phyloP scores from a whole-genome alignment of 2,329 filamentous ascomycete species.

The Furcasterigmium furcatum region DNA sequence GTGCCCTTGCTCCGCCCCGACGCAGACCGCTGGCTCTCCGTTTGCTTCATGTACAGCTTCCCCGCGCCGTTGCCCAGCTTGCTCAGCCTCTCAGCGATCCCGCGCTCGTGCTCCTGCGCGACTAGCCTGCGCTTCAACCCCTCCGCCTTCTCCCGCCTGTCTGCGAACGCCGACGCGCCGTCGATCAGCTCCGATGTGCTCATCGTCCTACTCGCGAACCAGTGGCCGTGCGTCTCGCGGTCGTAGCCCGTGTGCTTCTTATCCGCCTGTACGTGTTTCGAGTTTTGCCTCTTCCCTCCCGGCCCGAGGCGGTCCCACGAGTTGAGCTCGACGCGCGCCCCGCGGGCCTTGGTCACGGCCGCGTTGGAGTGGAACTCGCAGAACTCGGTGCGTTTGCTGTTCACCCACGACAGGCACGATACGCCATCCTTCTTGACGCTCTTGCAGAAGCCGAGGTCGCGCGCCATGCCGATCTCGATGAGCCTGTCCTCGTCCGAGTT shows the following conservation, averaged over 20 bases:
- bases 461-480: slow-evolving; percentile 79
- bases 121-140: slow-evolving; percentile 62
- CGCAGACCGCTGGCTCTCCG: slow-evolving; percentile 9
- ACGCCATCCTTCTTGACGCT: slow-evolving; percentile 80
- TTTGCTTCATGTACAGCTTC: slow-evolving; percentile 63
- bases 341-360: slow-evolving; percentile 65
- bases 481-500: slow-evolving; percentile 85
- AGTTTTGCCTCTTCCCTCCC: slow-evolving; percentile 8
- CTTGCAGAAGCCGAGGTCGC: slow-evolving; percentile 88
- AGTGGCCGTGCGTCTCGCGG: slow-evolving; percentile 53
- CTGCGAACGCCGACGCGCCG: slow-evolving; percentile 56
- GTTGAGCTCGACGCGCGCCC: slow-evolving; percentile 76
- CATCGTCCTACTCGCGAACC: slow-evolving; percentile 46
- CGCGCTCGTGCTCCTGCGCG: slow-evolving; percentile 67
- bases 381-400: slow-evolving; percentile 81
- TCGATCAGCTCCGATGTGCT: slow-evolving; percentile 64
- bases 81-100: slow-evolving; percentile 66
- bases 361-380: slow-evolving; percentile 92
- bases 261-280: slow-evolving; percentile 17
- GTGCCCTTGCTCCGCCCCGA: neutral
- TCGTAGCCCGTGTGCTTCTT: slow-evolving; percentile 48
- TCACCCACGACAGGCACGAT: slow-evolving; percentile 79
- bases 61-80: slow-evolving; percentile 63
- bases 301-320: slow-evolving; percentile 46
- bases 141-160: slow-evolving; percentile 62